Evolutionary conservation across 2,329 filamentous ascomycete genomes (phyloP).

Genomic region (Claviceps spartinae): DNA sequence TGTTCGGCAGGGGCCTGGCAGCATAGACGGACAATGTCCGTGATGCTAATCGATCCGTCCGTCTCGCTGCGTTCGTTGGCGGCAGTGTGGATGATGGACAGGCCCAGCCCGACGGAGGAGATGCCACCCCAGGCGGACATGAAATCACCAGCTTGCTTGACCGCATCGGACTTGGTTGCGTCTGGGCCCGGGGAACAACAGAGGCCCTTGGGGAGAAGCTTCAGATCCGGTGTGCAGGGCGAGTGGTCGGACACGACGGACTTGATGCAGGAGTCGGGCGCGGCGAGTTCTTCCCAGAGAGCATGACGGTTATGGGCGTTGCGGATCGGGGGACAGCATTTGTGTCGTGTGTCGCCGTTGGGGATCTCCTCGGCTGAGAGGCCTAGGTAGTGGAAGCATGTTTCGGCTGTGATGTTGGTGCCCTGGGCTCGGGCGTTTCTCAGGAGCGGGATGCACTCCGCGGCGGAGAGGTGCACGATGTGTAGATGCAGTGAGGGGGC

Average conservation of each 20-base stretch:
- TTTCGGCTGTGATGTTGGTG: constrained; percentile 82
- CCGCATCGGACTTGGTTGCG: too few relatives aligned
- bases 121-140: constrained; percentile 96
- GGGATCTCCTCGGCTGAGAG: constrained; percentile 70
- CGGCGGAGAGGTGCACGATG: constrained; percentile 87
- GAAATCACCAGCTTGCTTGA: constrained; percentile 56
- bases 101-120: constrained; percentile 79
- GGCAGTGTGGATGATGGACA: constrained; percentile 81
- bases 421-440: constrained; percentile 58
- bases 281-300: constrained; percentile 71
- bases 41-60: constrained; percentile 32
- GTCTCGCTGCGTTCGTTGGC: constrained; percentile 44
- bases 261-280: constrained; percentile 63
- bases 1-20: constrained; percentile 76
- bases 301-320: constrained; percentile 67
- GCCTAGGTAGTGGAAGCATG: constrained; percentile 88
- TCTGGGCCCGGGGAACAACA: constrained; percentile 7
- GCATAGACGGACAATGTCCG: constrained; percentile 77
- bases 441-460: constrained; percentile 72
- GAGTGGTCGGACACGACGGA: constrained; percentile 94
- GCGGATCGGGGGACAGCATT: constrained; percentile 89
- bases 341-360: constrained; percentile 80
- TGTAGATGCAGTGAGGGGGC: constrained; percentile 78
- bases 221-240: constrained; percentile 88
- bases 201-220: constrained; percentile 64